phyloP scores from a whole-genome alignment of 2,329 filamentous ascomycete genomes.

The Cercospora zeae-maydis region DNA sequence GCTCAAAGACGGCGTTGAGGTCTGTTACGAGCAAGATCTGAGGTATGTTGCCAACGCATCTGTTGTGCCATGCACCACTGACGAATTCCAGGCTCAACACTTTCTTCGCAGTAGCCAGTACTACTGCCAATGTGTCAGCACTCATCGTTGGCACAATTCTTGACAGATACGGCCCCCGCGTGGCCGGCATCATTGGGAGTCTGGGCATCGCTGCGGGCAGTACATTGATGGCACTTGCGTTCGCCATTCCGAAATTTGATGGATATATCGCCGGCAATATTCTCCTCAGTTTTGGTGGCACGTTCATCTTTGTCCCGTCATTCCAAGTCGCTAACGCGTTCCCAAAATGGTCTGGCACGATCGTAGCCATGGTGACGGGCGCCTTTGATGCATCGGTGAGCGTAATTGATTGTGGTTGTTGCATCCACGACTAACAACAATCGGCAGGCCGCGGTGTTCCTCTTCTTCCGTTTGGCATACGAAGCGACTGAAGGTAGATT shows the following conservation, averaged over 20 bases:
- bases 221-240: constrained; percentile 66
- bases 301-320: constrained; percentile 50
- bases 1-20: constrained; percentile 45
- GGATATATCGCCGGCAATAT: constrained; percentile 52
- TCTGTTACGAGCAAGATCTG: constrained; percentile 58
- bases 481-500: constrained; percentile 42
- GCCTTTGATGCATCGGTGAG: constrained; percentile 47
- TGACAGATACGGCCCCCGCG: constrained; percentile 74
- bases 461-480: constrained; percentile 48
- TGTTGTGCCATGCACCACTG: neutral
- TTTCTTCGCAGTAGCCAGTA: constrained; percentile 88
- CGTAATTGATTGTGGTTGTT: neutral
- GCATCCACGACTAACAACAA: neutral
- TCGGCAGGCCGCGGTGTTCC: constrained; percentile 43
- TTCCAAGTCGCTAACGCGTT: constrained; percentile 52
- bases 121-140: constrained; percentile 81
- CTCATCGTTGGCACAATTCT: constrained; percentile 80
- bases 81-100: constrained; percentile 60
- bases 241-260: constrained; percentile 63
- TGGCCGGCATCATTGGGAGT: constrained; percentile 68
- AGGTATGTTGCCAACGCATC: constrained; percentile 26
- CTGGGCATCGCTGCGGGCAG: constrained; percentile 65
- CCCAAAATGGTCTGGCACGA: constrained; percentile 47
- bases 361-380: constrained; percentile 48
- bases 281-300: constrained; percentile 48